Conservation (phyloP, 2,329 filamentous ascomycete species). For the Cyphellophora europaea region DNA sequence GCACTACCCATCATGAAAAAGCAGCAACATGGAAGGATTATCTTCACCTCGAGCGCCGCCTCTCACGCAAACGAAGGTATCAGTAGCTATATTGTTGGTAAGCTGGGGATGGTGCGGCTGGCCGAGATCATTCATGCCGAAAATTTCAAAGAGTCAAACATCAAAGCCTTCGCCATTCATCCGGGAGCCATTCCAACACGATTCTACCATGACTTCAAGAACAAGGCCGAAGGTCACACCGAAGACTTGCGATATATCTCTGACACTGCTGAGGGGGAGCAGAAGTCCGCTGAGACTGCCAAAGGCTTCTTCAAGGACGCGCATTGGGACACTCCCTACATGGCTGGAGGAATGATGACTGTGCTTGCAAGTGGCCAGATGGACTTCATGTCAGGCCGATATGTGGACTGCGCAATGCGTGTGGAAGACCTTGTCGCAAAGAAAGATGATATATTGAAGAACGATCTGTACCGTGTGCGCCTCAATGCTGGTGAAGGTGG, state of each 20-base stretch:
- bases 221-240: conserved; percentile 11
- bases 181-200: conserved; percentile 14
- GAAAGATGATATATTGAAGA: conserved; percentile 8
- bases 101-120: conserved; percentile 14
- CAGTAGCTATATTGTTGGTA: conserved; percentile 13
- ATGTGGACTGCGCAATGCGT: conserved; percentile 10
- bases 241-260: conserved; percentile 11
- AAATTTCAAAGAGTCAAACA: conserved; percentile 12
- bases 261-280: conserved; percentile 6
- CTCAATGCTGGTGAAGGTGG: conserved; percentile 8
- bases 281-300: conserved; percentile 12
- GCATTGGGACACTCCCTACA: conserved; percentile 13
- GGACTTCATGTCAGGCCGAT: conserved; percentile 14
- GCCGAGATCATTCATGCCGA: conserved; percentile 14
- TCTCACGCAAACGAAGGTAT: conserved; percentile 13
- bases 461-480: conserved; percentile 12
- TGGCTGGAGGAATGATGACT: conserved; percentile 13
- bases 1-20: conserved; percentile 13
- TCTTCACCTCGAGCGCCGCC: conserved; percentile 15
- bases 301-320: conserved; percentile 10
- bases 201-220: conserved; percentile 15
- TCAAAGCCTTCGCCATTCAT: conserved; percentile 15
- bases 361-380: conserved; percentile 10
- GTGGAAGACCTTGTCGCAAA: conserved; percentile 9
- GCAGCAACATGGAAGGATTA: conserved; percentile 11